A percentile compares a stretch with the other conserved stretches of the same genome.
phyloP scores from a whole-genome alignment of 306 rosid genomes.

The Vigna unguiculata region DNA sequence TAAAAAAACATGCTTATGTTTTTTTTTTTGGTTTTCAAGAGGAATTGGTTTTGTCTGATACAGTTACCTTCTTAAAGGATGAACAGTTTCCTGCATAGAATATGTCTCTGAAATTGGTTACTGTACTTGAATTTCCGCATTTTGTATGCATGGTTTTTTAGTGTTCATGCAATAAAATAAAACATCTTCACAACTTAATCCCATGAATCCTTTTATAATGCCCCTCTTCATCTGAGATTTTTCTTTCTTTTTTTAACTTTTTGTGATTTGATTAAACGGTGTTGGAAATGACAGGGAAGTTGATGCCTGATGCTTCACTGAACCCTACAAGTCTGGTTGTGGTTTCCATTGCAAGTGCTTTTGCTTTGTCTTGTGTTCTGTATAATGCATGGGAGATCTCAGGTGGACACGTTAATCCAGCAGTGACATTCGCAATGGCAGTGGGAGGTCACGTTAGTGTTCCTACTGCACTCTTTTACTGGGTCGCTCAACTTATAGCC shows the following conservation, averaged over 20 bases:
- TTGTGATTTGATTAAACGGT: constrained; percentile 15
- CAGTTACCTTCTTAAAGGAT: not conserved
- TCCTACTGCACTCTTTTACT: constrained; percentile 79
- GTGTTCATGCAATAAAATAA: not conserved
- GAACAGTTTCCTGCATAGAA: not conserved
- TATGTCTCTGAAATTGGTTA: too few species aligned
- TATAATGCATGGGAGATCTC: constrained; percentile 67
- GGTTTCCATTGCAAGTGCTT: constrained; percentile 63
- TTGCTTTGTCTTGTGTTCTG: constrained; percentile 65
- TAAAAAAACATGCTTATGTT: not conserved
- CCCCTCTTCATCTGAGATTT: not conserved
- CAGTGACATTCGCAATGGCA: constrained; percentile 82
- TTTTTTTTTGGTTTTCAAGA: too few species aligned
- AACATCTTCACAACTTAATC: too few species aligned
- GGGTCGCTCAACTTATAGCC: constrained; percentile 79
- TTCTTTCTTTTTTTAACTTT: not conserved
- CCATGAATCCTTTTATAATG: not conserved
- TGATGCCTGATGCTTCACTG: constrained; percentile 66
- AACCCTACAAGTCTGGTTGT: constrained; percentile 66
- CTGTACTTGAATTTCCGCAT: not conserved
- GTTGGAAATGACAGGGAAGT: constrained; percentile 58
- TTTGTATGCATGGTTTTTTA: too few species aligned
- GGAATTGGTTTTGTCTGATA: not conserved
- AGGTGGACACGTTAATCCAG: constrained; percentile 92
- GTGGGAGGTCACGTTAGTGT: constrained; percentile 83